A percentile compares a stretch with the other conserved stretches of the same genome.
phyloP scores from a whole-genome alignment of 768 basidiomycete genomes.

The Suillus fuscotomentosus region DNA sequence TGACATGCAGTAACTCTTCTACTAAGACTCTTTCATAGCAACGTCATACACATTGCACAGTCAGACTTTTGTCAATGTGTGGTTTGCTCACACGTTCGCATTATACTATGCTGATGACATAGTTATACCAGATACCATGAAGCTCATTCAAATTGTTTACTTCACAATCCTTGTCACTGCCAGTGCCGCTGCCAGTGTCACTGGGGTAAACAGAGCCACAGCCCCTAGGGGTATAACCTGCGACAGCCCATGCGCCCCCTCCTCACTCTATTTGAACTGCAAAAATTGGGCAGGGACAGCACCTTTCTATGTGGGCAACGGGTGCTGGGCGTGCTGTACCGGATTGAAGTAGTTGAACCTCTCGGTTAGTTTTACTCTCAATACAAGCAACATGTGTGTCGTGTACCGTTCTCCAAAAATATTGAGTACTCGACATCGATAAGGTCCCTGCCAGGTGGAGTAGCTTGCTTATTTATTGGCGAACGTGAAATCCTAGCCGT shows the following conservation, averaged over 20 bases:
- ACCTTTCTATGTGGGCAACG: too few relatives aligned
- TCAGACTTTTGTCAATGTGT: background rate
- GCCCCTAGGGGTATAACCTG: too few relatives aligned
- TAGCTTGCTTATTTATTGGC: too few relatives aligned
- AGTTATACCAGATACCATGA: background rate
- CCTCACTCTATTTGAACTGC: background rate
- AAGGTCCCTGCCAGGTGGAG: too few relatives aligned
- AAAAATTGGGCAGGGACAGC: too few relatives aligned
- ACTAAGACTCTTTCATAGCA: background rate
- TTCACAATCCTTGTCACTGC: conserved; percentile 15
- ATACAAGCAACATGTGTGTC: background rate
- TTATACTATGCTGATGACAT: background rate
- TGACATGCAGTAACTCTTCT: background rate
- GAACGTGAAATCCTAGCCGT: too few relatives aligned
- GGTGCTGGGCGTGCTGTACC: too few relatives aligned
- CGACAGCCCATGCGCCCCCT: too few relatives aligned
- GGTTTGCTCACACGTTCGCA: background rate
- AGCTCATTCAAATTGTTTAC: background rate
- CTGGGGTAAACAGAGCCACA: background rate
- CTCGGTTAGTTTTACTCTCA: background rate
- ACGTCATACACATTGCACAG: background rate
- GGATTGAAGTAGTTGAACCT: too few relatives aligned
- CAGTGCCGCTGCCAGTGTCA: conserved; percentile 21
- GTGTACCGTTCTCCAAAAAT: background rate
- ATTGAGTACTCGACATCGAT: background rate